Conservation (phyloP, 768 basidiomycete species). For the Collybiopsis confluens region DNA sequence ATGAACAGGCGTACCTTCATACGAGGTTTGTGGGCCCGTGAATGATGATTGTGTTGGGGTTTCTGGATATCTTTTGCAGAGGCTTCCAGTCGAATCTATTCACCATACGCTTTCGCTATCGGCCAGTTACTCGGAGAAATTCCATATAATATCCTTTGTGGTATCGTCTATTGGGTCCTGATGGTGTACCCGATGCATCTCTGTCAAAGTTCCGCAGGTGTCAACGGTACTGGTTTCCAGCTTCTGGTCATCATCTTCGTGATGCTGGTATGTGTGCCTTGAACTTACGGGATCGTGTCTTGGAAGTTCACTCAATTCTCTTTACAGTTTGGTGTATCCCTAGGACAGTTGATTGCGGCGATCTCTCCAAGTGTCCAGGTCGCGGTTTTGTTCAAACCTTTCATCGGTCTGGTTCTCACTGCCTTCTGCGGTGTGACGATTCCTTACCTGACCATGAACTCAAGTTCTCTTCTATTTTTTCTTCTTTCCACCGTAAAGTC, state of each 20-base stretch:
- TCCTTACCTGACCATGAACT: constrained; percentile 57
- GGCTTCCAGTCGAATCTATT: constrained; percentile 82
- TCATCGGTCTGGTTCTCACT: constrained; percentile 57
- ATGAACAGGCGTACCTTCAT: constrained; percentile 52
- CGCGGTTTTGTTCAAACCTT: constrained; percentile 78
- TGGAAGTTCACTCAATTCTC: neutral
- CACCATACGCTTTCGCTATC: constrained; percentile 79
- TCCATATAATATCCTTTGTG: constrained; percentile 71
- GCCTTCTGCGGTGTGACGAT: constrained; percentile 83
- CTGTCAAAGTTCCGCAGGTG: constrained; percentile 53
- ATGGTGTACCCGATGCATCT: constrained; percentile 47
- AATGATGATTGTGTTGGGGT: too few relatives aligned
- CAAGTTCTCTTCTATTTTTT: neutral
- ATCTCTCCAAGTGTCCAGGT: constrained; percentile 74
- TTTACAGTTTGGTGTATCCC: constrained; percentile 57
- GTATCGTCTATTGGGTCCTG: constrained; percentile 68
- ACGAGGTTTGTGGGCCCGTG: constrained; percentile 18
- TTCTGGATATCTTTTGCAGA: constrained; percentile 34
- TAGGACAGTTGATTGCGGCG: constrained; percentile 73
- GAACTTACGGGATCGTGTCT: neutral
- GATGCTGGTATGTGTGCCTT: constrained; percentile 30
- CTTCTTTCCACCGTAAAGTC: too few relatives aligned
- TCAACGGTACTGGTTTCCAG: constrained; percentile 67
- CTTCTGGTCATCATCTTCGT: constrained; percentile 67
- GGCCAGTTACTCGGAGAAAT: constrained; percentile 80